Percentiles rank a stretch among this genome's conserved stretches.
phyloP scores from a whole-genome alignment of 2,329 filamentous ascomycete species.

The Dactylellina leptospora region DNA sequence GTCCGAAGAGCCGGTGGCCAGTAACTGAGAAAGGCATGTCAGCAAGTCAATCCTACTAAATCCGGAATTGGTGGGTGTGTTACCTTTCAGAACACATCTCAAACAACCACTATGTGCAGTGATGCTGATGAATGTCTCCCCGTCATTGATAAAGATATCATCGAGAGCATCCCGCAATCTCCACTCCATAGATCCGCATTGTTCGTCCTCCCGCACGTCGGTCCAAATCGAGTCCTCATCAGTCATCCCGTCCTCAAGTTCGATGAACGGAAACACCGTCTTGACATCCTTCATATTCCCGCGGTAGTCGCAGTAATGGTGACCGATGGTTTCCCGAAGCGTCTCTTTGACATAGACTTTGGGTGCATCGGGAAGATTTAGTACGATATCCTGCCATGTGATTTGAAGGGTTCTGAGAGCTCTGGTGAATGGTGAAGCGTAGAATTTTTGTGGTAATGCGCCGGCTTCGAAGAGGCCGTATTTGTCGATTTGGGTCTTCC shows the following conservation, averaged over 20 bases:
- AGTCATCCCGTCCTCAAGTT: slow-evolving; percentile 70
- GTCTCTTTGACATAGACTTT: slow-evolving; percentile 42
- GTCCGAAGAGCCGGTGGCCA: slow-evolving; percentile 68
- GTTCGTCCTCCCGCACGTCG: slow-evolving; percentile 63
- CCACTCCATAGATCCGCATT: slow-evolving; percentile 64
- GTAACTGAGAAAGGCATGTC: slow-evolving; percentile 61
- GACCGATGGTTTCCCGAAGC: slow-evolving; percentile 72
- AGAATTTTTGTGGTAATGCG: slow-evolving; percentile 70
- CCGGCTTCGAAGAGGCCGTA: slow-evolving; percentile 64
- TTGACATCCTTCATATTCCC: slow-evolving; percentile 64
- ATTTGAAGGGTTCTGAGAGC: slow-evolving; percentile 71
- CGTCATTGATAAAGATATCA: slow-evolving; percentile 67
- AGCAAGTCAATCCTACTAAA: background rate
- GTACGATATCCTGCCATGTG: slow-evolving; percentile 67
- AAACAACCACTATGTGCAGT: slow-evolving; percentile 68
- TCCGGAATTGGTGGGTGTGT: background rate
- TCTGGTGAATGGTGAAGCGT: slow-evolving; percentile 68
- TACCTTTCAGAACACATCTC: slow-evolving; percentile 53
- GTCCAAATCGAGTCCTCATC: slow-evolving; percentile 69
- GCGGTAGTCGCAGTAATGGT: slow-evolving; percentile 72
- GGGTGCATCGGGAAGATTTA: slow-evolving; percentile 65
- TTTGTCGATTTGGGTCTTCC: slow-evolving; percentile 65
- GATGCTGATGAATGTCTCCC: slow-evolving; percentile 67
- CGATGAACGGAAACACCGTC: slow-evolving; percentile 65
- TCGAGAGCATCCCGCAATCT: slow-evolving; percentile 66